These are phyloP conservation scores for Papiliotrema terrestris DNA, from an alignment of 1,284 basidiomycete genomes.

Conservation along the genomic window DNA sequence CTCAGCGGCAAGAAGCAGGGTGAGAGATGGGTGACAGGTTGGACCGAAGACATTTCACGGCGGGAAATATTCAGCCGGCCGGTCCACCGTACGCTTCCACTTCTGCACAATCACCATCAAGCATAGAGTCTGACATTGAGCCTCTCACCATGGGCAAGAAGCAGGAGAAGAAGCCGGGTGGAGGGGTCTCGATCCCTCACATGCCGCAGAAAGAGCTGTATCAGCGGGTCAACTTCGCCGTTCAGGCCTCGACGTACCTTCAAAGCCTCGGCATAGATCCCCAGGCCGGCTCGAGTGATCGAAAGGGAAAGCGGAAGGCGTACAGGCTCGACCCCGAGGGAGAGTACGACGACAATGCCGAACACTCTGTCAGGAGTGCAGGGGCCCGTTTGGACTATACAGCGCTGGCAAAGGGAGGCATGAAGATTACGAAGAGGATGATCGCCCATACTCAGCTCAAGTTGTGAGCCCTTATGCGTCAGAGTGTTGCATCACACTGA, in stretches of 20 bases:
- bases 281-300: constrained; percentile 1
- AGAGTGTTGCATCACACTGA: neutral
- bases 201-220: constrained; percentile 36
- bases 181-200: constrained; percentile 11
- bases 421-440: constrained; percentile 31
- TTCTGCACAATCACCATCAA: neutral
- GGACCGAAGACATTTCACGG: too few species aligned
- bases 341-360: constrained; percentile 4
- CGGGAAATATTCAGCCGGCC: too few species aligned
- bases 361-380: neutral
- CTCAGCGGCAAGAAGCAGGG: too few species aligned
- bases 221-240: constrained; percentile 40
- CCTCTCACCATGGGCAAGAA: neutral
- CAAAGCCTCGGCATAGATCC: constrained; percentile 10
- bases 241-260: constrained; percentile 39
- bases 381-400: constrained; percentile 4
- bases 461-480: constrained; percentile 24
- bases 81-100: neutral
- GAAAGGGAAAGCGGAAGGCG: constrained; percentile 20
- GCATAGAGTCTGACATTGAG: neutral
- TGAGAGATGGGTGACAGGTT: too few species aligned
- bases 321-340: neutral
- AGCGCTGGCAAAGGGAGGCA: constrained; percentile 23
- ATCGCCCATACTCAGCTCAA: constrained; percentile 42
- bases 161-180: neutral